Conservation (phyloP, 257 asterid genomes). For the Solanum piurae region DNA sequence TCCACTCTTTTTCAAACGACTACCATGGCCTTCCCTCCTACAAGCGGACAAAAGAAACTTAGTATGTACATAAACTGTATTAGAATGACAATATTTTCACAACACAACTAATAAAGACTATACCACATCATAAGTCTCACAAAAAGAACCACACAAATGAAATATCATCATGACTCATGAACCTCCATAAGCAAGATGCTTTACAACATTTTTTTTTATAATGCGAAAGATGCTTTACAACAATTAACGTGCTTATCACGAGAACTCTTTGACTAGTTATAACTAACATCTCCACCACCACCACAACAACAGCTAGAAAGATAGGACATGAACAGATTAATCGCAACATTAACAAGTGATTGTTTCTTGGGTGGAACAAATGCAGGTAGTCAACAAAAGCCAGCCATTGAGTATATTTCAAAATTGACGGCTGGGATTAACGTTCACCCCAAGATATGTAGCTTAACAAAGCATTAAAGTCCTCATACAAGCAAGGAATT, state of each 20-base stretch:
- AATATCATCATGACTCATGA: background rate
- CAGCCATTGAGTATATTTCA: background rate
- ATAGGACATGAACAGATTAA: background rate
- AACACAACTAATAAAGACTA: background rate
- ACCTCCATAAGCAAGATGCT: background rate
- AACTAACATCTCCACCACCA: background rate
- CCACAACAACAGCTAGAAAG: background rate
- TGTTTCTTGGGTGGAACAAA: background rate
- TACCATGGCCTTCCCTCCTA: conserved; percentile 73
- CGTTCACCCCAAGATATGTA: background rate
- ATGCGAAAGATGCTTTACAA: background rate
- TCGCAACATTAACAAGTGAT: background rate
- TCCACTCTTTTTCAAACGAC: conserved; percentile 16
- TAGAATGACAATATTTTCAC: background rate
- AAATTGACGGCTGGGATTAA: background rate
- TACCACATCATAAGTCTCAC: background rate
- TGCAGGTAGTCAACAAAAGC: background rate
- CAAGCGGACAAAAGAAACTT: background rate
- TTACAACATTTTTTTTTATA: background rate
- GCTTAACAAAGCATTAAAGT: background rate
- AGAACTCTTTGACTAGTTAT: background rate
- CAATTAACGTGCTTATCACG: background rate
- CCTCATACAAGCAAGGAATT: background rate
- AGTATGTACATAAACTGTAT: background rate
- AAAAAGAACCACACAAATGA: background rate